Conservation (phyloP, 768 basidiomycete species). For the Lentinula raphanica region DNA sequence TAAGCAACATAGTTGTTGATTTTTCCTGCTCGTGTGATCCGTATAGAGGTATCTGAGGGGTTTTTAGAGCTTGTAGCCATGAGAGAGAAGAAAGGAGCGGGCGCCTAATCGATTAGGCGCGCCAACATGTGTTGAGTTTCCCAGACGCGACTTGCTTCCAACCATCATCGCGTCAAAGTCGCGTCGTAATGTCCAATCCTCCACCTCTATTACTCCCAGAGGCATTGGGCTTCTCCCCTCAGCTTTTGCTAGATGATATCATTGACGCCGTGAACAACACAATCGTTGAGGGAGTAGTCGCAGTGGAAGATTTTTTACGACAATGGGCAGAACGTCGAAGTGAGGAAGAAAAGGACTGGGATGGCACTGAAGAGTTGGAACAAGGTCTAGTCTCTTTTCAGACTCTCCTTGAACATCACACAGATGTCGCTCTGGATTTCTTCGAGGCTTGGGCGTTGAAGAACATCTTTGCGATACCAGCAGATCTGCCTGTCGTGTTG, state of each 20-base stretch:
- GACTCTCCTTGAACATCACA: constrained; percentile 81
- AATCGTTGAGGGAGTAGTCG: constrained; percentile 72
- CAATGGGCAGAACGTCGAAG: constrained; percentile 69
- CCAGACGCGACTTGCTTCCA: constrained; percentile 2
- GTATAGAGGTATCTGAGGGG: constrained; percentile 28
- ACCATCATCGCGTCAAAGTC: constrained; percentile 1
- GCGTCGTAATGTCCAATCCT: constrained; percentile 1
- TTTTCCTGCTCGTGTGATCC: constrained; percentile 55
- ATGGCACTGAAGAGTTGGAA: constrained; percentile 64
- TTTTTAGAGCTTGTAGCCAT: not conserved
- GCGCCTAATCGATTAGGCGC: not conserved
- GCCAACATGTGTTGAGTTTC: not conserved
- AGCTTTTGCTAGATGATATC: constrained; percentile 81
- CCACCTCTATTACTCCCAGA: constrained; percentile 59
- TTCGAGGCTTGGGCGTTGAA: constrained; percentile 87
- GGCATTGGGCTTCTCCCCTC: constrained; percentile 79
- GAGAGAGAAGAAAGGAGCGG: not conserved
- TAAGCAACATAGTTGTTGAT: constrained; percentile 47
- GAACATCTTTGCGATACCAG: constrained; percentile 79
- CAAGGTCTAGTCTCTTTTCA: constrained; percentile 84
- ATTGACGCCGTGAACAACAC: constrained; percentile 79
- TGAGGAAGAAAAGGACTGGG: constrained; percentile 41
- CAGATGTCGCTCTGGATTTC: constrained; percentile 87
- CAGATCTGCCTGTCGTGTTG: constrained; percentile 63
- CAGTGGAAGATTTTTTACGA: constrained; percentile 71